Percentiles rank a stretch among this genome's conserved stretches.
phyloP scores from a whole-genome alignment of 169 alveolate genomes.

The Plasmodium falciparum region DNA sequence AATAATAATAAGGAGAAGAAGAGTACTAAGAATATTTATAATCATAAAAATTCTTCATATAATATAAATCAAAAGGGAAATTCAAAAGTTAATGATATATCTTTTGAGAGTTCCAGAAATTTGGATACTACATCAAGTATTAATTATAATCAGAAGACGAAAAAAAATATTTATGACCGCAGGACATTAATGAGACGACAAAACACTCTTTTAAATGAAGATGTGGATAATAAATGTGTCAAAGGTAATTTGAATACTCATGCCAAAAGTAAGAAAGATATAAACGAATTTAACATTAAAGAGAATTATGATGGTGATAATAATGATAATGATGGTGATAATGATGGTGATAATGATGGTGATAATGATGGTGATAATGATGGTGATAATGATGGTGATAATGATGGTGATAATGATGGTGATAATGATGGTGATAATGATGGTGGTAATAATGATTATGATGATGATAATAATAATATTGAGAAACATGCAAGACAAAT shows the following conservation, averaged over 20 bases:
- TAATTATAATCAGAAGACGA: background rate
- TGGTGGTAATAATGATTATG: too few relatives aligned
- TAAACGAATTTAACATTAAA: too few relatives aligned
- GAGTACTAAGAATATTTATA: background rate
- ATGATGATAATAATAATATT: too few relatives aligned
- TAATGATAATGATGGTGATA: too few relatives aligned
- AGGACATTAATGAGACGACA: conserved; percentile 19
- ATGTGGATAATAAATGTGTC: conserved; percentile 7
- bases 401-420: too few relatives aligned
- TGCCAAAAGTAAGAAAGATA: background rate
- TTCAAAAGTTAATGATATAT: background rate
- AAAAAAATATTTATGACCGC: background rate
- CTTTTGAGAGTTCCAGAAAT: conserved; percentile 45
- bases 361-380: too few relatives aligned
- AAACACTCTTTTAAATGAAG: conserved; percentile 22
- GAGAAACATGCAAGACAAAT: too few relatives aligned
- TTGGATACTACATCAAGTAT: background rate
- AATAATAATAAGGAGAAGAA: background rate
- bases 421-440: too few relatives aligned
- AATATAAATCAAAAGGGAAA: too few relatives aligned
- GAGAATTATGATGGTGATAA: too few relatives aligned
- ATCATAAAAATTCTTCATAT: background rate
- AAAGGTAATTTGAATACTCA: background rate
- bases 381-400: too few relatives aligned
- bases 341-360: too few relatives aligned